Conservation (phyloP, 169 alveolate genomes). For the Plasmodium sp. region DNA sequence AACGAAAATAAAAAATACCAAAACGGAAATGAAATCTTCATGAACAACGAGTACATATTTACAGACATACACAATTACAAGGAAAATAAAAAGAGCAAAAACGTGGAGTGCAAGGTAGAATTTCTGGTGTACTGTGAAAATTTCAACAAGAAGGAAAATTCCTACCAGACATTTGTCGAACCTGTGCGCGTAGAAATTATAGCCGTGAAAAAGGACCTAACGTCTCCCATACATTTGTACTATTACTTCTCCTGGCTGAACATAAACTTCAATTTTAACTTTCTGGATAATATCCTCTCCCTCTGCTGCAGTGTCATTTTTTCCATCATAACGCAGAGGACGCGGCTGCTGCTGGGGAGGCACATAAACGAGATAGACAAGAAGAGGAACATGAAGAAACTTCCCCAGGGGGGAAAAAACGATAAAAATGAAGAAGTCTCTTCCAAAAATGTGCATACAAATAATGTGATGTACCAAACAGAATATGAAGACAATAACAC, state of each 20-base stretch:
- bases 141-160: constrained; percentile 62
- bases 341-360: constrained; percentile 52
- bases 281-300: constrained; percentile 56
- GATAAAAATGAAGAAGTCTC: constrained; percentile 49
- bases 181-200: constrained; percentile 63
- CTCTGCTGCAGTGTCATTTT: constrained; percentile 67
- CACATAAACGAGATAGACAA: constrained; percentile 45
- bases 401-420: constrained; percentile 4
- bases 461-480: constrained; percentile 8
- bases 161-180: constrained; percentile 70
- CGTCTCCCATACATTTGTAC: constrained; percentile 56
- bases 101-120: constrained; percentile 46
- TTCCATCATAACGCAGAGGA: constrained; percentile 73
- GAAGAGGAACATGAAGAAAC: constrained; percentile 5
- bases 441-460: constrained; percentile 23
- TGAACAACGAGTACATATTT: constrained; percentile 26
- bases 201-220: constrained; percentile 34
- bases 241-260: constrained; percentile 67
- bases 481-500: constrained; percentile 63
- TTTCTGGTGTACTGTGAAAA: constrained; percentile 61
- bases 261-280: constrained; percentile 58
- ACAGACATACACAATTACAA: constrained; percentile 36
- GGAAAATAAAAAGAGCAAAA: constrained; percentile 42
- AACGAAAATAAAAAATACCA: constrained; percentile 8
- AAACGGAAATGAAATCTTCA: neutral